Conservation (phyloP, 2,329 filamentous ascomycete genomes). For the Xylariaceae sp. region DNA sequence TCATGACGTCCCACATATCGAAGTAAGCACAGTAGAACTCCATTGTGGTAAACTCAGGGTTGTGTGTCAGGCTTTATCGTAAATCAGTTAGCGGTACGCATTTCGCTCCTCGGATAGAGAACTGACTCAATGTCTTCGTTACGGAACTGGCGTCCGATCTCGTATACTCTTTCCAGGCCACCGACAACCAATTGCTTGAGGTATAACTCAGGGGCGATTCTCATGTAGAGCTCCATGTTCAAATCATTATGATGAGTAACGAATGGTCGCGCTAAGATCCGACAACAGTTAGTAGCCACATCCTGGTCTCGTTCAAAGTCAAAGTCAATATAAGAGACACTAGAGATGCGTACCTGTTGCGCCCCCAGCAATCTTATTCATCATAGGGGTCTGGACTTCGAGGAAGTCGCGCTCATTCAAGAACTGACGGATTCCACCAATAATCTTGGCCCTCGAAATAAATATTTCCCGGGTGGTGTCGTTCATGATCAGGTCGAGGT, state of each 20-base stretch:
- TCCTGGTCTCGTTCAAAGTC: no score
- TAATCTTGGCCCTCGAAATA: conserved; percentile 79
- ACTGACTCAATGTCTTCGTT: conserved; percentile 77
- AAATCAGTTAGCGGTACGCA: no score
- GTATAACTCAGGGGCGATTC: conserved; percentile 91
- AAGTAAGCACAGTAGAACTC: conserved; percentile 97
- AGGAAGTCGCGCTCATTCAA: conserved; percentile 85
- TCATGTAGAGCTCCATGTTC: conserved; percentile 91
- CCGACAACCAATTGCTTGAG: conserved; percentile 96
- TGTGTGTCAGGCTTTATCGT: conserved; percentile 65
- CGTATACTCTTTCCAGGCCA: conserved; percentile 90
- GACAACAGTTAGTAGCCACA: no score
- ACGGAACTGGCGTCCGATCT: conserved; percentile 91
- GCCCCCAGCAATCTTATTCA: conserved; percentile 92
- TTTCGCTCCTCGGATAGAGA: background rate
- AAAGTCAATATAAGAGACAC: no score
- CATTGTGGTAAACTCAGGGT: conserved; percentile 95
- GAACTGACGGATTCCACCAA: conserved; percentile 82
- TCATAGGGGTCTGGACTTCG: conserved; percentile 87
- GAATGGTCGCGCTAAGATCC: conserved; percentile 71
- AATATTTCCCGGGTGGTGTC: conserved; percentile 79
- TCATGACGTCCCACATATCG: conserved; percentile 87
- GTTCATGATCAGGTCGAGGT: conserved; percentile 97
- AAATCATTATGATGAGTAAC: conserved; percentile 94
- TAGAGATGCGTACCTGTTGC: conserved; percentile 62